phyloP scores from a whole-genome alignment of 1,284 basidiomycete species.

The Volvariella surrecta region DNA sequence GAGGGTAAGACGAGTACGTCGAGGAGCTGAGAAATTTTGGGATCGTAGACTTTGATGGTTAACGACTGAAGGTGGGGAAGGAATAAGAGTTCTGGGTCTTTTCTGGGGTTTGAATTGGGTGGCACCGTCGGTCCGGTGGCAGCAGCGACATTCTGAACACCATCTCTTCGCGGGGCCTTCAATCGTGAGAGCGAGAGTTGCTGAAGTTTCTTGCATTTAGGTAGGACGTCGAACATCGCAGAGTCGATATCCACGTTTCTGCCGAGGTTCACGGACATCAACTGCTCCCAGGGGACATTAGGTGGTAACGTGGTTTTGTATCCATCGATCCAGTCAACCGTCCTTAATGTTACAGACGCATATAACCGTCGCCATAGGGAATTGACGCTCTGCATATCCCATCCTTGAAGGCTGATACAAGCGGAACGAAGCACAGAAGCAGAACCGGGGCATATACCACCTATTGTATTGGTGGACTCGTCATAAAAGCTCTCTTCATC shows the following conservation, averaged over 20 bases:
- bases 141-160: neutral
- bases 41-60: neutral
- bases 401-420: neutral
- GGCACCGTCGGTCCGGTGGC: neutral
- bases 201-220: neutral
- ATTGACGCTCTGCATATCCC: neutral
- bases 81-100: neutral
- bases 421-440: neutral
- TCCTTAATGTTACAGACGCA: neutral
- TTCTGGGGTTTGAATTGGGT: neutral
- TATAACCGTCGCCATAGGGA: neutral
- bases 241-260: neutral
- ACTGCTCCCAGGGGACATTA: neutral
- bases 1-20: neutral
- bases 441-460: no score
- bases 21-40: neutral
- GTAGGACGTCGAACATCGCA: neutral
- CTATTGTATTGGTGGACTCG: no score
- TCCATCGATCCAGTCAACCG: neutral
- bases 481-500: no score
- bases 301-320: neutral
- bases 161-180: neutral
- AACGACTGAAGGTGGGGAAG: neutral
- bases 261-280: neutral
- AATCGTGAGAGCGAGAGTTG: neutral